Conservation (phyloP, 2,329 filamentous ascomycete genomes). For the Cadophora sp. region DNA sequence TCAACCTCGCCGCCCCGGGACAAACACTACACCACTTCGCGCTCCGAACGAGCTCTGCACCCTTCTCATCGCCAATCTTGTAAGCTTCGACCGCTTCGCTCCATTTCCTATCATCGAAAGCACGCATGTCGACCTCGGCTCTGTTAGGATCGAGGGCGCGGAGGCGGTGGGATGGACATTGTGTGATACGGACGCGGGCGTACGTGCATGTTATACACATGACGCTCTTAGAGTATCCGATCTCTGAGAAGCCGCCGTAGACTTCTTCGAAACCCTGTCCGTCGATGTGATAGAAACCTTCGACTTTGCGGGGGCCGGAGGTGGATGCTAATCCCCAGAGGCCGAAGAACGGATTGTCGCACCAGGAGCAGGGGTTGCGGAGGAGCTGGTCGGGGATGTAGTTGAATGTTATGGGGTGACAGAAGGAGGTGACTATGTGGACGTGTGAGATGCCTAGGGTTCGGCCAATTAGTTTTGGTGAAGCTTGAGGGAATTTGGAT, state of each 20-base stretch:
- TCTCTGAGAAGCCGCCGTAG: slow-evolving; percentile 29
- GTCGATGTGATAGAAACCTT: slow-evolving; percentile 30
- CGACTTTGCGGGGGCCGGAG: slow-evolving; percentile 24
- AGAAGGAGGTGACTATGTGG: slow-evolving; percentile 39
- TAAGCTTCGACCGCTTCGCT: background rate
- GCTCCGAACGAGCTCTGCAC: slow-evolving; percentile 23
- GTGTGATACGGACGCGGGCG: slow-evolving; percentile 30
- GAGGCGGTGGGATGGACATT: slow-evolving; percentile 34
- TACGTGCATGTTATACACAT: slow-evolving; percentile 42
- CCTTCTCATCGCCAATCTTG: slow-evolving; percentile 17
- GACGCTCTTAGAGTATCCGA: slow-evolving; percentile 28
- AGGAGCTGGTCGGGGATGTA: slow-evolving; percentile 25
- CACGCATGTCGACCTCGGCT: slow-evolving; percentile 25
- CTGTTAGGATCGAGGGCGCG: slow-evolving; percentile 1
- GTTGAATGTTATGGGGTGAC: slow-evolving; percentile 43
- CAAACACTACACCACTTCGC: slow-evolving; percentile 41
- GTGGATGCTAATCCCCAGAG: slow-evolving; percentile 34
- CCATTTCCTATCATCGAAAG: slow-evolving; percentile 24
- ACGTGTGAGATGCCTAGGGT: slow-evolving; percentile 21
- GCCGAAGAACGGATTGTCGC: slow-evolving; percentile 39
- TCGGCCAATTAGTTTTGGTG: slow-evolving; percentile 22
- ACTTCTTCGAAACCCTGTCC: slow-evolving; percentile 38
- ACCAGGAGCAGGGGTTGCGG: slow-evolving; percentile 36
- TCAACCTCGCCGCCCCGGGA: slow-evolving; percentile 30
- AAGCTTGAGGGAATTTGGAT: background rate